phyloP scores from a whole-genome alignment of 78 protist species.

The Pigoraptor vietnamica region DNA sequence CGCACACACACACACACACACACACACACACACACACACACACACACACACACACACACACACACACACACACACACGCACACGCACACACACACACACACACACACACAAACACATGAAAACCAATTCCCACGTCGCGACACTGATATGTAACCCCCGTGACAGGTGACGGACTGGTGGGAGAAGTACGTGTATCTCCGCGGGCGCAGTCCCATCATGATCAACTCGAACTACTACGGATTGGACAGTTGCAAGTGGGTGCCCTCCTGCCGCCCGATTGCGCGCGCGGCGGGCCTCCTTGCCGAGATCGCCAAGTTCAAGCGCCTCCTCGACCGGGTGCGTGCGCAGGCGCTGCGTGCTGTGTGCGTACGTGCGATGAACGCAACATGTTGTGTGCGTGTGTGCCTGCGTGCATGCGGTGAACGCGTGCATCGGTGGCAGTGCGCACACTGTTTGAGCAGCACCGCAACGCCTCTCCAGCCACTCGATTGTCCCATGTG shows the following conservation, averaged over 20 bases:
- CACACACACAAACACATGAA: too few species aligned
- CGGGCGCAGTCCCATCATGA: slow-evolving; percentile 39
- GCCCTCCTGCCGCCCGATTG: slow-evolving; percentile 19
- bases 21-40: too few species aligned
- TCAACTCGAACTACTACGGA: slow-evolving; percentile 67
- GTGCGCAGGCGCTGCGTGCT: neutral
- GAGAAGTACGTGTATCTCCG: slow-evolving; percentile 57
- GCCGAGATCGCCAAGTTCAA: neutral
- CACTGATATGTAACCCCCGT: neutral
- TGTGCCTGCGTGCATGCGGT: neutral
- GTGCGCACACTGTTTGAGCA: too few species aligned
- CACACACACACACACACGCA: too few species aligned
- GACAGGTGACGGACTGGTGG: slow-evolving; percentile 67
- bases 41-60: too few species aligned
- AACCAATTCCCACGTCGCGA: too few species aligned
- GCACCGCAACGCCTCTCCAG: too few species aligned
- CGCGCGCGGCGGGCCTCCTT: slow-evolving; percentile 36
- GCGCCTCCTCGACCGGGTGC: slow-evolving; percentile 27
- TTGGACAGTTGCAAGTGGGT: neutral
- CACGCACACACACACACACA: too few species aligned
- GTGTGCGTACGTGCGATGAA: neutral
- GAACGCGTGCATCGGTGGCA: too few species aligned
- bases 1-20: too few species aligned
- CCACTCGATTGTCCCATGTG: too few species aligned
- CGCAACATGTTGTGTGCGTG: neutral